These are phyloP conservation scores for Spathaspora sp. DNA, from an alignment of 805 yeast species.

Conservation along the genomic window DNA sequence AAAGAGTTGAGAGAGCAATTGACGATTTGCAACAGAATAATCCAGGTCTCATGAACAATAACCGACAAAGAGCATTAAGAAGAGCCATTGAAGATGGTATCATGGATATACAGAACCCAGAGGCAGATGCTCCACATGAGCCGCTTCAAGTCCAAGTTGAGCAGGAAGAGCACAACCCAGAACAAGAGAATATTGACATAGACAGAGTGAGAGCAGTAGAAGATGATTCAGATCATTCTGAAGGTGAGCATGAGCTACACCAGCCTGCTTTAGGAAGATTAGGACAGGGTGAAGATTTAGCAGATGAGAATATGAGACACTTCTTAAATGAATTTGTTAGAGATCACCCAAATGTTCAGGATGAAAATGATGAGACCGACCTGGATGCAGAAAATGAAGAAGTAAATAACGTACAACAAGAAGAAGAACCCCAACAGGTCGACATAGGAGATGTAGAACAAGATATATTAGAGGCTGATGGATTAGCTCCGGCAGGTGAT, in stretches of 20 bases:
- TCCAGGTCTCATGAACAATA: neutral
- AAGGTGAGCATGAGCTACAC: neutral
- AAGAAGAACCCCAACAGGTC: conserved; percentile 10
- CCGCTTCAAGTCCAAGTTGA: neutral
- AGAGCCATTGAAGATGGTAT: conserved; percentile 14
- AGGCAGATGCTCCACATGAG: neutral
- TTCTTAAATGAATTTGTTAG: neutral
- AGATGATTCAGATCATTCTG: neutral
- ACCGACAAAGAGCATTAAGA: conserved; percentile 16
- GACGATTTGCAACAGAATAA: conserved; percentile 17
- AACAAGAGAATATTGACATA: neutral
- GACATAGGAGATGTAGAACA: conserved; percentile 13
- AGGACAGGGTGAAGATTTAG: neutral
- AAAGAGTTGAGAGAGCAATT: conserved; percentile 22
- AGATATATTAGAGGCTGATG: conserved; percentile 9
- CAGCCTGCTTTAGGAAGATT: neutral
- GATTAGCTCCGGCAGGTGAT: conserved; percentile 10
- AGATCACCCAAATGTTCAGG: neutral
- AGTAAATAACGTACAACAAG: neutral
- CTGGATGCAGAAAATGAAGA: neutral
- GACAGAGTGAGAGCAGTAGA: neutral
- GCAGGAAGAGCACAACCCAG: neutral
- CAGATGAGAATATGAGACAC: neutral
- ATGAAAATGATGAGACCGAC: neutral
- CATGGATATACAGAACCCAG: neutral